Percentiles rank a stretch among this genome's conserved stretches.
phyloP scores from a whole-genome alignment of 176 grass and related monocot genomes.

The Otatea glauca region DNA sequence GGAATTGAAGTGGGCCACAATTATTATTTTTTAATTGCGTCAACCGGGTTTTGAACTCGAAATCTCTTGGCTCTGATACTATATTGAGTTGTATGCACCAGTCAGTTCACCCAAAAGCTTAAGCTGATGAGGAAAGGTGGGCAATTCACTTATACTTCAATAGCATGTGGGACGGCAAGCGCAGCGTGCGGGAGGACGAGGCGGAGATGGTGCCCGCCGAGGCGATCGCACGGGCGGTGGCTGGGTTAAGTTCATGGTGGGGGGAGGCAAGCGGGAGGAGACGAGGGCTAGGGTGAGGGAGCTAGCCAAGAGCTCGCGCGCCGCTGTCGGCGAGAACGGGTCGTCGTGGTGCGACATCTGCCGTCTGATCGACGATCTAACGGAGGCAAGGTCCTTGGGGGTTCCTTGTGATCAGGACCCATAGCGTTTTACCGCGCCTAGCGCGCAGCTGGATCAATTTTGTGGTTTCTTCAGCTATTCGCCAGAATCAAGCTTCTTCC shows the following conservation, averaged over 20 bases:
- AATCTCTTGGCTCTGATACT: too few species aligned
- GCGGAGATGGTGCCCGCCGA: slow-evolving; percentile 55
- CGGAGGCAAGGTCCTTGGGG: slow-evolving; percentile 31
- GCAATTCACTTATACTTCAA: too few species aligned
- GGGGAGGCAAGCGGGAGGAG: slow-evolving; percentile 38
- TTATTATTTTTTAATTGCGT: too few species aligned
- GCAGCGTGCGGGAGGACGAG: slow-evolving; percentile 40
- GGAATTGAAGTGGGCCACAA: too few species aligned
- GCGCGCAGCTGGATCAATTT: not conserved
- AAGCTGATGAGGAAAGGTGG: too few species aligned
- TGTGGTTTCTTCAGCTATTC: too few species aligned
- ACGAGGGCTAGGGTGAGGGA: slow-evolving; percentile 35
- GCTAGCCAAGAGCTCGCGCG: slow-evolving; percentile 48
- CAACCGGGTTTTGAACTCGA: too few species aligned
- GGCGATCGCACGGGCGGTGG: slow-evolving; percentile 49
- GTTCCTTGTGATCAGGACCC: not conserved
- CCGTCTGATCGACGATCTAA: slow-evolving; percentile 62
- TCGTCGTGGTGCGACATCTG: slow-evolving; percentile 58
- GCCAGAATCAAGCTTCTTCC: too few species aligned
- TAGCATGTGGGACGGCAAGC: slow-evolving; percentile 24
- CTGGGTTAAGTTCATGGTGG: slow-evolving; percentile 58
- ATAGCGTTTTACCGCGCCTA: not conserved
- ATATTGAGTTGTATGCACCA: too few species aligned
- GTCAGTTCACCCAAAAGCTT: too few species aligned
- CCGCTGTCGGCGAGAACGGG: slow-evolving; percentile 50